These are phyloP conservation scores for Funneliformis caledonium DNA, from an alignment of 371 early-diverging fungal species.

Conservation along the genomic window DNA sequence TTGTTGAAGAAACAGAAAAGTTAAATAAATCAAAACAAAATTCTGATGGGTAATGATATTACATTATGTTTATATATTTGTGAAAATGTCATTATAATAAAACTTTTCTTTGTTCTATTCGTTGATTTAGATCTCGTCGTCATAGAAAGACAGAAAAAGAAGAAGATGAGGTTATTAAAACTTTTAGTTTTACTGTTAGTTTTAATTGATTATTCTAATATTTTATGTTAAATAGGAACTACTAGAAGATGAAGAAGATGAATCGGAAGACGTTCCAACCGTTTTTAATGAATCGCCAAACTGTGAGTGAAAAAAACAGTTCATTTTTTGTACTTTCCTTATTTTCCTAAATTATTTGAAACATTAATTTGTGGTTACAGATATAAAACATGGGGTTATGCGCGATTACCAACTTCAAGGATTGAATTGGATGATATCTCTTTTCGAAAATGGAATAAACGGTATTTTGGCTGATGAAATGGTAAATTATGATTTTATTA, in stretches of 20 bases:
- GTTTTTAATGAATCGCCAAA: conserved; percentile 88
- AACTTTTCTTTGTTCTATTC: neutral
- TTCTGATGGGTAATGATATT: conserved; percentile 50
- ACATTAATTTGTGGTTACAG: conserved; percentile 47
- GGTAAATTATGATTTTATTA: conserved; percentile 57
- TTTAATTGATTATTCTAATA: neutral
- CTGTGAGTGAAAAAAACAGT: conserved; percentile 56
- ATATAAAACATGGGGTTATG: conserved; percentile 87
- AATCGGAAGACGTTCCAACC: conserved; percentile 60
- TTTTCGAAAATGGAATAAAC: conserved; percentile 98
- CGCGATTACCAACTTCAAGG: conserved; percentile 98
- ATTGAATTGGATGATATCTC: conserved; percentile 98
- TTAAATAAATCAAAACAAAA: conserved; percentile 42
- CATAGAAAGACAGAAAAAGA: conserved; percentile 95
- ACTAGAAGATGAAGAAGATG: conserved; percentile 74
- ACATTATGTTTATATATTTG: neutral
- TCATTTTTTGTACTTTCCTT: conserved; percentile 1
- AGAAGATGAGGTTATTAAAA: conserved; percentile 78
- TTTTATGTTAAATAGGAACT: conserved; percentile 46
- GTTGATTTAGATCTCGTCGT: conserved; percentile 62
- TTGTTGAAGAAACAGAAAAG: conserved; percentile 44
- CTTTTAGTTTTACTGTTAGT: neutral
- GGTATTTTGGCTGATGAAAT: conserved; percentile 99
- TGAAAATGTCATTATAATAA: neutral
- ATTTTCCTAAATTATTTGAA: conserved; percentile 12